phyloP scores from a whole-genome alignment of 768 basidiomycete genomes.

The Collybiopsis luxurians region DNA sequence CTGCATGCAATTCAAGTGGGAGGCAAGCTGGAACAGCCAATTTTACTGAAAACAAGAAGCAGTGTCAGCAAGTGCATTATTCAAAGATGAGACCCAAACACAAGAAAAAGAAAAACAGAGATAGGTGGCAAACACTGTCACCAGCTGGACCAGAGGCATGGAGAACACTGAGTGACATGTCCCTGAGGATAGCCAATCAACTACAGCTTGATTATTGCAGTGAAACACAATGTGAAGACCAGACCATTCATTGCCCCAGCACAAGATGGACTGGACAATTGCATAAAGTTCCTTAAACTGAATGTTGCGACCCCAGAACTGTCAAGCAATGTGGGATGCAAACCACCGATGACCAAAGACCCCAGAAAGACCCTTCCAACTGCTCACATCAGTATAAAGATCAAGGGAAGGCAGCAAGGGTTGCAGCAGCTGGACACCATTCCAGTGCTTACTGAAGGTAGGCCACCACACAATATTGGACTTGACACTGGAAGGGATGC shows the following conservation, averaged over 20 bases:
- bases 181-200: conserved; percentile 3
- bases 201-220: not conserved
- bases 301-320: not conserved
- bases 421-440: conserved; percentile 8
- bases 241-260: not conserved
- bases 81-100: conserved; percentile 7
- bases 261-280: not conserved
- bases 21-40: conserved; percentile 5
- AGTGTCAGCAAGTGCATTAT: not conserved
- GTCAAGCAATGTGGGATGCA: not conserved
- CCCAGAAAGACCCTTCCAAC: not conserved
- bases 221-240: not conserved
- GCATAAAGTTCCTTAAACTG: conserved; percentile 1
- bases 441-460: not conserved
- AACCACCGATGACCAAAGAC: conserved; percentile 1
- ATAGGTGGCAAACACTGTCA: not conserved
- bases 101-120: conserved; percentile 8
- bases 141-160: conserved; percentile 7
- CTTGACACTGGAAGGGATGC: not conserved
- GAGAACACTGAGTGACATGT: conserved; percentile 10
- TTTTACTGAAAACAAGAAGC: conserved; percentile 10
- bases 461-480: conserved; percentile 3
- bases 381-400: not conserved
- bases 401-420: not conserved
- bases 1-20: not conserved